Conservation (phyloP, 768 basidiomycete genomes). For the Tulasnella sp. region DNA sequence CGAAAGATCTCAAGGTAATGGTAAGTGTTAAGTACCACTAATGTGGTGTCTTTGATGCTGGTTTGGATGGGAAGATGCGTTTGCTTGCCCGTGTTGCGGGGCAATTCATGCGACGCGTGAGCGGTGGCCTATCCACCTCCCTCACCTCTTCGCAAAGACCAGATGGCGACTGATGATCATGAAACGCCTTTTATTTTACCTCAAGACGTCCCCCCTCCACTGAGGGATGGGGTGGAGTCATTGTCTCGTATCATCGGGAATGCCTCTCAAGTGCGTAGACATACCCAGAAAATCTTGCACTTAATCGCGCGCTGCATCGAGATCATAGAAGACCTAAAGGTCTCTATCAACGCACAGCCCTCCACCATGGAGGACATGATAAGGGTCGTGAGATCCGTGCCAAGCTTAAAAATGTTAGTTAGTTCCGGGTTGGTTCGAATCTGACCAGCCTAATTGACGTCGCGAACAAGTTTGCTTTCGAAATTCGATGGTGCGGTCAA, state of each 20-base stretch:
- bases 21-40: too few species aligned
- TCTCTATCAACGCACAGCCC: not conserved
- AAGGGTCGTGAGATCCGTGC: not conserved
- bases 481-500: not conserved
- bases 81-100: too few species aligned
- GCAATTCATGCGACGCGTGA: too few species aligned
- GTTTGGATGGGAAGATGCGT: too few species aligned
- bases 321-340: not conserved
- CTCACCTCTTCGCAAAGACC: too few species aligned
- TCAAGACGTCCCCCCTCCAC: not conserved
- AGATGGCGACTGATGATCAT: too few species aligned
- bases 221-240: not conserved
- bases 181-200: not conserved
- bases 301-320: not conserved
- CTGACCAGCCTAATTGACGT: not conserved
- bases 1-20: too few species aligned
- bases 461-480: not conserved
- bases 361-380: not conserved
- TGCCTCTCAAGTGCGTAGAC: not conserved
- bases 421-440: not conserved
- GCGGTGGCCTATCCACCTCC: too few species aligned
- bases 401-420: not conserved
- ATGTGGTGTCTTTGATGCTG: too few species aligned
- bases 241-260: not conserved
- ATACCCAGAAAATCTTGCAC: not conserved